These are phyloP conservation scores for Cystoderma amianthinum DNA, from an alignment of 768 basidiomycete species.

Conservation along the genomic window DNA sequence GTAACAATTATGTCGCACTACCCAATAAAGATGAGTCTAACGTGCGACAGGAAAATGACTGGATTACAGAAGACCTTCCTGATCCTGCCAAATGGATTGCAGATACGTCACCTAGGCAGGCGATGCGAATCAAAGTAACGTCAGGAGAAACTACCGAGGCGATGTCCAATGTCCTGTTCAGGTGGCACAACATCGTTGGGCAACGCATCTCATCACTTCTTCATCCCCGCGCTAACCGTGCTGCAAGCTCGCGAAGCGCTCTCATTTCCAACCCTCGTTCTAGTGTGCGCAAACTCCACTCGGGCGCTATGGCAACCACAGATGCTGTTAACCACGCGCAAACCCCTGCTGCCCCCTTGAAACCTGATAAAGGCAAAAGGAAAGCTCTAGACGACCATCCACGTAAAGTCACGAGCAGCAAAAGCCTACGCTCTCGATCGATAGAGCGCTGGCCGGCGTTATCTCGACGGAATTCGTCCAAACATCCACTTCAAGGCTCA, in stretches of 20 bases:
- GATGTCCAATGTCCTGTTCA: slow-evolving; percentile 58
- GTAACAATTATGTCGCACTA: slow-evolving; percentile 31
- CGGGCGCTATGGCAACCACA: not conserved
- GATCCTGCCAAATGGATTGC: slow-evolving; percentile 66
- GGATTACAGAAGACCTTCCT: slow-evolving; percentile 64
- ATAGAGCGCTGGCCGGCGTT: slow-evolving; percentile 19
- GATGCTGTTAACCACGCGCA: not conserved
- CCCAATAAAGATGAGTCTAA: too few relatives aligned
- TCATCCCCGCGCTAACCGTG: not conserved
- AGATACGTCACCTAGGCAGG: slow-evolving; percentile 26
- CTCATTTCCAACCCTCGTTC: slow-evolving; percentile 16
- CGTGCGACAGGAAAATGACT: slow-evolving; percentile 46
- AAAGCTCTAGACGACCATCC: slow-evolving; percentile 7
- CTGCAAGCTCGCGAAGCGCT: slow-evolving; percentile 7
- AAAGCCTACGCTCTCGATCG: slow-evolving; percentile 18
- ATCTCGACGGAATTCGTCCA: slow-evolving; percentile 2
- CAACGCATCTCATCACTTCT: slow-evolving; percentile 40
- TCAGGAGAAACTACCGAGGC: slow-evolving; percentile 74
- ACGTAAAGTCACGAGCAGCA: slow-evolving; percentile 1
- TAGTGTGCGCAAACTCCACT: slow-evolving; percentile 9
- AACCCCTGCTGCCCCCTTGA: not conserved
- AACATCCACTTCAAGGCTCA: slow-evolving; percentile 10
- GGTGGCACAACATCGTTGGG: slow-evolving; percentile 48
- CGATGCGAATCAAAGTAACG: slow-evolving; percentile 46
- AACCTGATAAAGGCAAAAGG: slow-evolving; percentile 18